Evolutionary conservation across 139 green algal species (phyloP), one percentile per base, ranked within the genome.

Genomic region (Chlamydomonas sphaeroides): DNA sequence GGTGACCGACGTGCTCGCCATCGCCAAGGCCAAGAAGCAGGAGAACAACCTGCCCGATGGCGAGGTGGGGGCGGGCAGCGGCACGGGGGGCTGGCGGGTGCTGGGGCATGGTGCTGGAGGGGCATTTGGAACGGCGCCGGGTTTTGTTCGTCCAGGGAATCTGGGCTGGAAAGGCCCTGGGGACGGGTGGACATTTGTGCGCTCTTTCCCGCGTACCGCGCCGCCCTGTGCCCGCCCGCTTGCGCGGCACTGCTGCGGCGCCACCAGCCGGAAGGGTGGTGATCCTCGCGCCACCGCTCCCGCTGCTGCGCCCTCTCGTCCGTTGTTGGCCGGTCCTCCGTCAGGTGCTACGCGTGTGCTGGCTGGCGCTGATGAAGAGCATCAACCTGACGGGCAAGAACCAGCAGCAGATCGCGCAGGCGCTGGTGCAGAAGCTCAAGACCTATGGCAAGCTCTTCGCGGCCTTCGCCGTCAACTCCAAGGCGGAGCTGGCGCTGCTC

Each of bases 371-470:
- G 51, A 94, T 97, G 80, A 90, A 89, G 72, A 84, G 85, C 14
- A 85, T 97, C 32, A 92, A 95, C 70, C 93, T 95, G 86, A 92
- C 89, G 20, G 92, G 93, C 83, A 98, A 98, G 87, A 99, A 98
- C 86, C 91, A 94, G 87, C 94, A 97, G 92, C 96, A 99, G 89
- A 93, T 98, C 57, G 69, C 86, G 68, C 90, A 92, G 81, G 82
- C 88, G 33, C 76, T 98, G 63, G 63, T 92, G 38, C 89, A 88
- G 83, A 89, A 94, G 84, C 85, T 98, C 59, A 96, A 95, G 88
- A 79, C 69, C 21, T 95, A 97, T 89, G 83, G 90, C 76, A 95
- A 96, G 87, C 89, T 96, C 59, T 86, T 98, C 65, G 74, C 71
- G 5, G 67, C 85, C 1, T 95, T 95, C 75, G 92, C 85, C 78